A percentile compares a stretch with the other conserved stretches of the same genome.
phyloP scores from a whole-genome alignment of 768 basidiomycete species.

The Tylopilus plumbeoviolaceoides region DNA sequence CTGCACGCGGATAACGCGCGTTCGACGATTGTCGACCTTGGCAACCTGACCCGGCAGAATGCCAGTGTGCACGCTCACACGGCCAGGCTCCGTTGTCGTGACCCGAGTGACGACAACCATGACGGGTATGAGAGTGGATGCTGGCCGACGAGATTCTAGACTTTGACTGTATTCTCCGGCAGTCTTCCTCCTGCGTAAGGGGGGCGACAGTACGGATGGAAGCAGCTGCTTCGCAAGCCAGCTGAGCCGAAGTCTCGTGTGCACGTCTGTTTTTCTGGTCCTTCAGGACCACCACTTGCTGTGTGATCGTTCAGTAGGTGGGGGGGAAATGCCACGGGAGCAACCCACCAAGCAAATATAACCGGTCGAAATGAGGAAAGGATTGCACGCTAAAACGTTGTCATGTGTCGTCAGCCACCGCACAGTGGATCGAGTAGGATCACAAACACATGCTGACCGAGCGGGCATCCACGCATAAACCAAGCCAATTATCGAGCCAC shows the following conservation, averaged over 20 bases:
- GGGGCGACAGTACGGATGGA: constrained; percentile 89
- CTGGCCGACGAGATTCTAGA: constrained; percentile 40
- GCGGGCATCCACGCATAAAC: constrained; percentile 73
- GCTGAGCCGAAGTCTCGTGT: constrained; percentile 77
- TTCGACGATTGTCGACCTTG: no score
- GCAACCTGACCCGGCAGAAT: no score
- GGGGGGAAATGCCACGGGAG: background rate
- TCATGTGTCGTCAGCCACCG: background rate
- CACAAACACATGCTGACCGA: constrained; percentile 57
- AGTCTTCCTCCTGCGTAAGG: constrained; percentile 83
- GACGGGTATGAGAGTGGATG: no score
- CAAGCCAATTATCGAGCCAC: constrained; percentile 75
- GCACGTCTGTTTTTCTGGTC: constrained; percentile 76
- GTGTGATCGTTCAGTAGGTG: constrained; percentile 3
- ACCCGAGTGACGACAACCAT: no score
- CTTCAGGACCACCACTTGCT: constrained; percentile 85
- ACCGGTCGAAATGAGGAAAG: constrained; percentile 65
- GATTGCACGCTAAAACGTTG: constrained; percentile 49
- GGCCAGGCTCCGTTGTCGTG: no score
- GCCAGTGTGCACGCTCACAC: no score
- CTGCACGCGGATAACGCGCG: no score
- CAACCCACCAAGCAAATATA: constrained; percentile 72
- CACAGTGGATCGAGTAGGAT: background rate
- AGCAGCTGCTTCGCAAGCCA: constrained; percentile 89
- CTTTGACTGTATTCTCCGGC: constrained; percentile 60